Percentiles rank a stretch among this genome's conserved stretches.
These are phyloP conservation scores for Immersiella caudata DNA, from an alignment of 495 filamentous ascomycete genomes.

Conservation along the genomic window DNA sequence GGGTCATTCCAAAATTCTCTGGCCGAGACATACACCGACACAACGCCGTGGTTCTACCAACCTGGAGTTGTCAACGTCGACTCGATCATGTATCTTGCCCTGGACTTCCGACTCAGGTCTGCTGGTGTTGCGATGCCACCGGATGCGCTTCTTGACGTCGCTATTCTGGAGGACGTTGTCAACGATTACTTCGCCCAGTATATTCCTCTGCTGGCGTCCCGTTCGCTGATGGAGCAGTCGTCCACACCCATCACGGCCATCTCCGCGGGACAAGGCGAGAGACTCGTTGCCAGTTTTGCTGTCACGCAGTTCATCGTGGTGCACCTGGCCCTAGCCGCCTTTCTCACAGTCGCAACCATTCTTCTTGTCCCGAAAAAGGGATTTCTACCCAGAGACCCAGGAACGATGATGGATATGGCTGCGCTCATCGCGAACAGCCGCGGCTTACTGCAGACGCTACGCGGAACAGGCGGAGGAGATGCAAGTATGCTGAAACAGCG, in stretches of 20 bases:
- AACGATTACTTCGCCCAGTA: conserved; percentile 30
- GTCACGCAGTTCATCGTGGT: conserved; percentile 22
- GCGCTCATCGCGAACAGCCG: conserved; percentile 30
- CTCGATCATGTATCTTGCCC: conserved; percentile 27
- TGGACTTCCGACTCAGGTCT: conserved; percentile 14
- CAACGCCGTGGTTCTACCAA: conserved; percentile 25
- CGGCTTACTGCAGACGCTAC: conserved; percentile 26
- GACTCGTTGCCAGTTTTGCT: conserved; percentile 17
- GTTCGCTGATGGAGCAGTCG: conserved; percentile 13
- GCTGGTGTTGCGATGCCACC: conserved; percentile 5
- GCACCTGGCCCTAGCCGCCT: conserved; percentile 18
- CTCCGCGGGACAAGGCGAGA: conserved; percentile 20
- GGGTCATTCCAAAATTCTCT: conserved; percentile 23
- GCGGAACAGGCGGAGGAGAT: conserved; percentile 29
- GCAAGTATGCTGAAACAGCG: conserved; percentile 17
- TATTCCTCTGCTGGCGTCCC: conserved; percentile 22
- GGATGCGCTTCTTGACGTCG: conserved; percentile 18
- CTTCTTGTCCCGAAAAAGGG: conserved; percentile 26
- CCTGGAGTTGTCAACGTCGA: conserved; percentile 25
- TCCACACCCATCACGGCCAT: neutral
- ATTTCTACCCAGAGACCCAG: conserved; percentile 28
- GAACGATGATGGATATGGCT: conserved; percentile 30
- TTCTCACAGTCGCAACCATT: conserved; percentile 7
- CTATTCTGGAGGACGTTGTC: conserved; percentile 21
- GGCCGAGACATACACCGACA: conserved; percentile 17